These are phyloP conservation scores for Xylaria sp. DNA, from an alignment of 2,329 filamentous ascomycete species.

Conservation along the genomic window DNA sequence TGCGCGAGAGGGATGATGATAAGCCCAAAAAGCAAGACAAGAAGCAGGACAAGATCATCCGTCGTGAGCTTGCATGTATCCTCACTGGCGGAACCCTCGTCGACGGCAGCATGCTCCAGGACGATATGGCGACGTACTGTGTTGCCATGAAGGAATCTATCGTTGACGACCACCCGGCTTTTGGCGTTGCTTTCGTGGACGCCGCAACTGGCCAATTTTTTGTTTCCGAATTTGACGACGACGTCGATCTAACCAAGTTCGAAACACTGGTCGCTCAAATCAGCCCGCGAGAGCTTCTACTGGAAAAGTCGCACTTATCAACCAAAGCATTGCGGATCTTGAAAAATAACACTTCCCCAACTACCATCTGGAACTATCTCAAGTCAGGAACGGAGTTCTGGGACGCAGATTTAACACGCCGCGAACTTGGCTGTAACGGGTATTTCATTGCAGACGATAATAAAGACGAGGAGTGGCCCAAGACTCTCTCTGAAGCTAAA, in stretches of 20 bases:
- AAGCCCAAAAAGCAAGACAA: slow-evolving; percentile 76
- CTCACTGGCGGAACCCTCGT: slow-evolving; percentile 90
- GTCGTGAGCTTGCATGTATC: slow-evolving; percentile 82
- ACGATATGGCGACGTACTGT: slow-evolving; percentile 96
- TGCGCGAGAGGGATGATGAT: slow-evolving; percentile 79
- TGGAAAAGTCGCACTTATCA: slow-evolving; percentile 83
- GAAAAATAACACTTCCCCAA: slow-evolving; percentile 90
- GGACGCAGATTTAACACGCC: slow-evolving; percentile 73
- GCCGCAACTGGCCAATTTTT: slow-evolving; percentile 94
- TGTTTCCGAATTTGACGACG: slow-evolving; percentile 86
- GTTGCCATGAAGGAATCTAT: slow-evolving; percentile 85
- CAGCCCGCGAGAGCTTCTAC: slow-evolving; percentile 76
- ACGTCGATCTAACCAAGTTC: slow-evolving; percentile 90
- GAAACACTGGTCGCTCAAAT: slow-evolving; percentile 95
- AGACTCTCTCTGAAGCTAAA: slow-evolving; percentile 62
- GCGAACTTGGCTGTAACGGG: slow-evolving; percentile 71
- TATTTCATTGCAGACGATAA: slow-evolving; percentile 63
- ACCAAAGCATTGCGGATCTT: slow-evolving; percentile 86
- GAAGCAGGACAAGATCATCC: slow-evolving; percentile 90
- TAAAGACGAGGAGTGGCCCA: slow-evolving; percentile 65
- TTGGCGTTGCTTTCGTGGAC: slow-evolving; percentile 91
- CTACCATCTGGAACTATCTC: slow-evolving; percentile 90
- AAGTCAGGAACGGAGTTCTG: slow-evolving; percentile 88
- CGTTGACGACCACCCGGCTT: slow-evolving; percentile 68
- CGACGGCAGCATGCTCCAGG: slow-evolving; percentile 92